Base-by-base conservation (phyloP, 2,329 filamentous ascomycete species). In the Geosmithia flava region DNA sequence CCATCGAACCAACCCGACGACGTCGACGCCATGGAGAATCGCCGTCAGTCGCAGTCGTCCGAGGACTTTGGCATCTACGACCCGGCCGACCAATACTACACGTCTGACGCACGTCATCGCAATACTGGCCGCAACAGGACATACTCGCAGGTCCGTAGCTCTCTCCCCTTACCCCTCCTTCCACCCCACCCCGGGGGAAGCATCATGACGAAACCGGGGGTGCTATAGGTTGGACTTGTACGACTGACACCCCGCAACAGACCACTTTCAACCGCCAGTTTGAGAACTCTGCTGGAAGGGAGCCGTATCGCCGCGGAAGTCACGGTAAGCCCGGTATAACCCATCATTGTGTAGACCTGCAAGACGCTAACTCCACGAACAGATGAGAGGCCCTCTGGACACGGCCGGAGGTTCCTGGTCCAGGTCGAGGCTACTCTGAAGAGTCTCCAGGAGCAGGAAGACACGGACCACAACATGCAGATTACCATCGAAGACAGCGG, bases 401-500 rank as follows among this genome's bases (percentile, higher is more conserved):
- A 85, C 49, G 64, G 67, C 50, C 85, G 87, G 52, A 84, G 83
- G 55, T 95, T 95, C 65, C 75, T 95, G 39, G 81, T 97, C 62
- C 79, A 93, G 56, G 90, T 97, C 58, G 85, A 95, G 45, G 72
- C 80, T 20, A 96, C 90, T 1, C 75, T 95, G 49, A 76, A 89
- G 59, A 83, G 78, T 50, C 74, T 98, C 43, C 74, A 88, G 52
- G 79, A 80, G 39, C 85, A 91, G 55, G 93, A 98, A 65, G 93
- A 98, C 60, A 94, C 90, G 29, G 90, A 98, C 66, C 74, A 79
- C 49, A 96, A 98, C 65, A 87, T 88, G 74, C 90, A 97, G 65
- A 98, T 98, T 63, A 98, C 93, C 29, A 95, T 97, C 57, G 93
- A 97, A 61, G 93, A 98, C 67, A 78, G 80, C 53, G 93, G 93